Evolutionary conservation across 2,329 filamentous ascomycete genomes (phyloP), one percentile per base, ranked within the genome.

Genomic region (Paecilomyces sp.): DNA sequence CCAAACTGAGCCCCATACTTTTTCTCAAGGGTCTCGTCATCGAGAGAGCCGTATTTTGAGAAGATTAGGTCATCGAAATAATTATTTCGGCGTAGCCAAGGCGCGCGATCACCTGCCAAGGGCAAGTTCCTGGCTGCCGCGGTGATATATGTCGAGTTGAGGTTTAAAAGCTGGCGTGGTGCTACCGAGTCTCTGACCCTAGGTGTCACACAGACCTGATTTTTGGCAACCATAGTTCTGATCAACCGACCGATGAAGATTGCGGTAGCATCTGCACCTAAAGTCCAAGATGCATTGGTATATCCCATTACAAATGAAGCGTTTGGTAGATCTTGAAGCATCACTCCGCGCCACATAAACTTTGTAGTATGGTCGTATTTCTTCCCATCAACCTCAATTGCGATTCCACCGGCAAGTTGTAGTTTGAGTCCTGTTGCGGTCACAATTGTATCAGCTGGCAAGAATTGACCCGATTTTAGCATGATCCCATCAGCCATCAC

Each of bases 401-500:
- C 58, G 3, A 67, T 63, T 0, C 68, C 67, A n/a, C 73, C 74
- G 6, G 61, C 70, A 13, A 74, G 47, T 18, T 66, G 65, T 1
- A 76, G 57, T 25, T 69, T 72, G 2, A 77, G 67, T 1, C 75
- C 75, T 1, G 75, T 77, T 11, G 74, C 75, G 1, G 75, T 75
- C 57, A 77, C 63, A 41, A 77, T 72, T 34, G 73, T 69, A 58
- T 76, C 73, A 0, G 71, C 67, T 25, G 69, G 61, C 2, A 76
- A 60, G 2, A 57, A 34, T 2, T 68, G 56, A 31, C 77, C 79
- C 1, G 70, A 74, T 5, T 70, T 64, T 2, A 85, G 70, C 30
- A 73, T 68, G 62, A 85, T 82, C 24, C 76, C 75, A 55, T 77
- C 68, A 2, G 71, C 63, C 0, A 74, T 78, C 5, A 85, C 75